These are phyloP conservation scores for Stephania cephalantha DNA, from an alignment of 164 flowering plant genomes.

Conservation along the genomic window DNA sequence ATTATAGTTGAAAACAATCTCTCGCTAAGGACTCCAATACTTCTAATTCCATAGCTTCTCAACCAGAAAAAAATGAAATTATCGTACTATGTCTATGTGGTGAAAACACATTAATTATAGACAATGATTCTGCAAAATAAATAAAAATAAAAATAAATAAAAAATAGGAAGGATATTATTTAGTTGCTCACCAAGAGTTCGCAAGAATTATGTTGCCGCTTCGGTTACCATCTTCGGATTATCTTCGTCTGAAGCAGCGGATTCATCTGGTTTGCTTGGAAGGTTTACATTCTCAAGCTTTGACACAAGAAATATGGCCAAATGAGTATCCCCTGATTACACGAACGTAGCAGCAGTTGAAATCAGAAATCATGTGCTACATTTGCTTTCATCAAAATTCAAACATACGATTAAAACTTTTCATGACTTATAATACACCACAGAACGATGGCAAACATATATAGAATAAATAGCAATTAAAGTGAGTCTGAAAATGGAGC, in stretches of 20 bases:
- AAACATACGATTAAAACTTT: too few relatives aligned
- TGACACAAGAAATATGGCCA: slow-evolving; percentile 63
- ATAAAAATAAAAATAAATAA: neutral
- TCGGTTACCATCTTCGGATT: slow-evolving; percentile 15
- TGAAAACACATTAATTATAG: neutral
- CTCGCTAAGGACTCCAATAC: neutral
- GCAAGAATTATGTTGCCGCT: slow-evolving; percentile 2
- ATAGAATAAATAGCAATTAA: neutral
- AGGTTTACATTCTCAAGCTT: slow-evolving; percentile 37
- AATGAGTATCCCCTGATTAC: slow-evolving; percentile 52
- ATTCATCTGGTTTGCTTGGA: slow-evolving; percentile 25
- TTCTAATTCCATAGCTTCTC: neutral
- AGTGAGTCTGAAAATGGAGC: neutral
- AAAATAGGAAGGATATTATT: neutral
- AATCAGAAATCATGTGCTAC: neutral
- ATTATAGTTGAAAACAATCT: neutral
- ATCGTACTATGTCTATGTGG: neutral
- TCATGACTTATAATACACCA: too few relatives aligned
- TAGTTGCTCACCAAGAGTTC: neutral
- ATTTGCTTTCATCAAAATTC: neutral
- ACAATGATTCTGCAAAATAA: neutral
- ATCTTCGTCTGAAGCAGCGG: slow-evolving; percentile 11
- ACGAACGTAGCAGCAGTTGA: slow-evolving; percentile 3
- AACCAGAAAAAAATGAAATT: neutral
- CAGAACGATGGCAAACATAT: too few relatives aligned